Base-by-base conservation (phyloP, 2,329 filamentous ascomycete species). In the Coleophoma crateriformis region DNA sequence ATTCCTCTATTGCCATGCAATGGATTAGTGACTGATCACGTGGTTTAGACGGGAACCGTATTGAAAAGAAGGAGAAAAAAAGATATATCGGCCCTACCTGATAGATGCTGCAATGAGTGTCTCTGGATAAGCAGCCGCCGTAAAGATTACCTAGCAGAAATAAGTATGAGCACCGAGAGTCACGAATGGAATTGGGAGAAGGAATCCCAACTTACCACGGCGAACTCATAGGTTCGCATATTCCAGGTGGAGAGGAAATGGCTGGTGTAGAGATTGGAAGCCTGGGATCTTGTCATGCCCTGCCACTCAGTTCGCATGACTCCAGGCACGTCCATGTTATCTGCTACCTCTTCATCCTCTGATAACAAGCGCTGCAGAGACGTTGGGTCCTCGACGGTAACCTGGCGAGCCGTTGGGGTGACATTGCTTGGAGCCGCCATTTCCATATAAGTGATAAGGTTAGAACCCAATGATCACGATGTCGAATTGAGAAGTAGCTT, bases 161-260 rank as follows among this genome's bases (percentile, higher is more conserved):
- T 33, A 8, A 33, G 33, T 33, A 45, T 33, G 42, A 7, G 11
- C 27, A 27, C 5, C 2, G 27, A 10, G 27, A 10, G 5, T 27
- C 27, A 3, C 8, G 5, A 27, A 3, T 27, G 8, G 8, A 27
- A 7, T 27, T 27, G 27, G 27, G 27, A 27, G 27, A 27, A 27
- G 8, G 8, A 27, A 27, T 8, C 27, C n/a, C 7, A 8, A 47
- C 49, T 40, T 32, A 52, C 50, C 15, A 73, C 71, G 15, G 73
- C 75, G 50, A 79, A 79, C 56, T 79, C 76, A 52, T 78, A 81
- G 45, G 72, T 71, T 42, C 78, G 71, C 6, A 75, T 73, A 60
- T 80, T 81, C 77, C 76, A 81, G 37, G 76, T 76, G 14, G 78
- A 80, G 5, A 81, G 66, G 46, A 74, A 72, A 60, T 81, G 77